Base-by-base conservation (phyloP, 305 asterid genomes). In the Ilex paraguariensis region DNA sequence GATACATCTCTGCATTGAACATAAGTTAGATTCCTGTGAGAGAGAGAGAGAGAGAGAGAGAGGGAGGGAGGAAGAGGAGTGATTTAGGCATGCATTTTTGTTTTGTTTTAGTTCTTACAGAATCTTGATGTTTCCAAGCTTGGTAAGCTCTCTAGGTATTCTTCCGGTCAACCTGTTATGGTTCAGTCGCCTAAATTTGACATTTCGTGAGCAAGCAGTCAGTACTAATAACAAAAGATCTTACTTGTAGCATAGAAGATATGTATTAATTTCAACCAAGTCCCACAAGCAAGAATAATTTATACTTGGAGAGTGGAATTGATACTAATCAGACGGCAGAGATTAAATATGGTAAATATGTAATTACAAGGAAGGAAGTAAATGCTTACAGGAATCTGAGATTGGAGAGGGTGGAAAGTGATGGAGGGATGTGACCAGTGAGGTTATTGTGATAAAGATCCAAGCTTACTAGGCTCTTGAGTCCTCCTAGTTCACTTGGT, bases 371-470 rank as follows among this genome's bases (percentile, higher is more conserved):
- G 39, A 21, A 28, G 65, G 42, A 14, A 39, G 31, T 31, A 54
- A 54, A 59, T 57, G 65, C 79, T 77, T 70, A 84, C 88, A 82
- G 32, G 77, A 82, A 76, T 50, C 80, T 82, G 77, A 84, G 83
- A 55, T 62, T 70, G 46, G 87, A 78, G 31, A 84, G 85, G 13
- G 70, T 66, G 54, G 88, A 76, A 31, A 84, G 66, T 0, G 90
- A 70, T 56, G 87, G 60, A 63, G 91, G 91, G 55, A 82, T 75
- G 13, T 70, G 17, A 13, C 83, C 85, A 17, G 77, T 75, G 59
- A 84, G 79, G 70, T 82, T 82, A 68, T 84, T 82, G 66, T 74
- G 70, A 77, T 79, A 82, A 67, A 84, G 75, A 74, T 84, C 88
- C 15, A 84, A 70, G 66, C 91, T 80, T 17, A 82, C 67, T 1